These are phyloP conservation scores for Rhodosporidiobolus odoratus DNA, from an alignment of 768 basidiomycete species.

Conservation along the genomic window DNA sequence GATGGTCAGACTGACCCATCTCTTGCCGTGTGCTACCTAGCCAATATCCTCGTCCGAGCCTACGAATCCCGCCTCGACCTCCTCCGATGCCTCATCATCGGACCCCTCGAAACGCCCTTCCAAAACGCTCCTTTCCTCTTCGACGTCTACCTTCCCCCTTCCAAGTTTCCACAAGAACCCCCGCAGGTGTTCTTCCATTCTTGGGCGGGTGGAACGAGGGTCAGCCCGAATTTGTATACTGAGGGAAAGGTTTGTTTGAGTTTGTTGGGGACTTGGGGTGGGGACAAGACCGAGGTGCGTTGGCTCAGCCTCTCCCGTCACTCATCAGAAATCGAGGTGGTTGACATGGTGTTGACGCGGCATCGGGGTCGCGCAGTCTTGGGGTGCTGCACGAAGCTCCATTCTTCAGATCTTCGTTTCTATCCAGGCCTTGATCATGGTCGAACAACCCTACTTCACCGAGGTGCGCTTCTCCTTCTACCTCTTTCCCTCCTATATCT, in stretches of 20 bases:
- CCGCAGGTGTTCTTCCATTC: conserved; percentile 84
- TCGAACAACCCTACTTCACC: conserved; percentile 75
- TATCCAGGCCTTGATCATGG: conserved; percentile 86
- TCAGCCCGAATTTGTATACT: conserved; percentile 68
- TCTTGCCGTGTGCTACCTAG: too few species aligned
- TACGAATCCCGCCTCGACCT: conserved; percentile 87
- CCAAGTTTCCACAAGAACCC: conserved; percentile 53
- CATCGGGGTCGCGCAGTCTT: conserved; percentile 59
- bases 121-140: conserved; percentile 91
- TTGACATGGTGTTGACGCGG: neutral
- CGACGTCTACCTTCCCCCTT: conserved; percentile 79
- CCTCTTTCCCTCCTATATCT: too few species aligned
- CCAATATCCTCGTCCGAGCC: conserved; percentile 75
- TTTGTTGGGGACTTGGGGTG: conserved; percentile 57
- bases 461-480: conserved; percentile 15
- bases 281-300: conserved; percentile 52
- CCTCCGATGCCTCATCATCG: conserved; percentile 79
- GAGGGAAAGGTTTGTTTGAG: conserved; percentile 55
- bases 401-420: conserved; percentile 87
- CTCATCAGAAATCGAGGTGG: neutral
- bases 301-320: too few species aligned
- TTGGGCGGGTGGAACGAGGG: conserved; percentile 58
- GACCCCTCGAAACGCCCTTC: conserved; percentile 91
- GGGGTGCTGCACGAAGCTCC: conserved; percentile 77
- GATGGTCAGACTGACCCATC: too few species aligned